Base-by-base conservation (phyloP, 2,329 filamentous ascomycete species). In the Neofusicoccum laricinum region DNA sequence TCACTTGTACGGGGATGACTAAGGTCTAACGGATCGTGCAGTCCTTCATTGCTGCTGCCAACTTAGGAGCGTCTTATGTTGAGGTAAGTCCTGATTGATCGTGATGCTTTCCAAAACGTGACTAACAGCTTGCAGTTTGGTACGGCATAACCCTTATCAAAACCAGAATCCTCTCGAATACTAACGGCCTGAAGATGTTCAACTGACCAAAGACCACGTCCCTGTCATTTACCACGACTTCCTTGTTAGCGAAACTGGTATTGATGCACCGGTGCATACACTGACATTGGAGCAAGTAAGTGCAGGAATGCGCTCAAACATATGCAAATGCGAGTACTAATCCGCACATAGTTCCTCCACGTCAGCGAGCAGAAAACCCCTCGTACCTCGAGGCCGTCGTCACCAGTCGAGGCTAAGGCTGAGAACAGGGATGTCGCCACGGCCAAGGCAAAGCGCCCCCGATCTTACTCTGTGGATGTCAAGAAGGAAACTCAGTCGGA, bases 221-320 rank as follows among this genome's bases (percentile, higher is more conserved):
- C 95, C 95, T 0, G 94, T 99, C 68, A 97, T 99, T 71, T 99
- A 99, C 74, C 95, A 99, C 74, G 95, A 99, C 76, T 99, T 99
- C 73, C 83, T 98, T 14, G 95, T 99, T 75, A 97, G 93, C 73
- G 95, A 99, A 78, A 98, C 95, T 0, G 95, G 96, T 10, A 95
- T 97, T 62, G 95, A 99, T 73, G 95, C 95, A 0, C 95, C 95
- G 0, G 94, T 99, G 1, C 95, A 99, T 74, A 96, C 92, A 0
- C 82, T 99, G 68, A 99, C 95, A 0, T 80, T 98, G 3, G 94
- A 99, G 73, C 95, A 97, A 82, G 63, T 66, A 50, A 59, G 36
- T 61, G 51, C 41, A 32, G 19, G 19, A 21, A 41, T 6, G 12
- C 15, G 6, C 11, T 17, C 10, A 34, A 12, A 11, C 15, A 7